phyloP scores from a whole-genome alignment of 768 basidiomycete species.

The Lactifluus pinguis region DNA sequence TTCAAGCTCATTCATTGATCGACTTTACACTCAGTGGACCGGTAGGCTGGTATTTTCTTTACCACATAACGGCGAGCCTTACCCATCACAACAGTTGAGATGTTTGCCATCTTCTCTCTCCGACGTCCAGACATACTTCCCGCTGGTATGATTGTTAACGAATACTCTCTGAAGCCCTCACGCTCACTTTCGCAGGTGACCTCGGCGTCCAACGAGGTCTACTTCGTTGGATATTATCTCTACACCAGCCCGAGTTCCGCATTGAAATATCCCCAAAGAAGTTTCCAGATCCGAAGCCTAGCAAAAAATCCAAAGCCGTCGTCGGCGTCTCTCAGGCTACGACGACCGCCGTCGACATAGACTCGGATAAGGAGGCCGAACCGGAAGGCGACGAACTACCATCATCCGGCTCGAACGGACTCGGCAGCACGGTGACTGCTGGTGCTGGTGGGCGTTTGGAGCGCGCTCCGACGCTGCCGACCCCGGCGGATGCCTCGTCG shows the following conservation, averaged over 20 bases:
- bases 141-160: slow-evolving; percentile 30
- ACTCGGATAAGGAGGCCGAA: slow-evolving; percentile 1
- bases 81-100: slow-evolving; percentile 50
- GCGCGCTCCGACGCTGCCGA: neutral
- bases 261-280: slow-evolving; percentile 47
- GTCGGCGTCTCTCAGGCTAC: no score
- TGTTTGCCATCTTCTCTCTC: slow-evolving; percentile 87
- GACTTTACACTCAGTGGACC: slow-evolving; percentile 42
- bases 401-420: neutral
- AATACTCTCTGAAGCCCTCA: neutral
- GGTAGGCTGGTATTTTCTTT: slow-evolving; percentile 30
- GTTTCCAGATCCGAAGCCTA: slow-evolving; percentile 21
- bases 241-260: slow-evolving; percentile 44
- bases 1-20: neutral
- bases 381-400: slow-evolving; percentile 14
- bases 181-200: slow-evolving; percentile 43
- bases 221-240: slow-evolving; percentile 56
- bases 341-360: neutral
- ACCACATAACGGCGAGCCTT: neutral
- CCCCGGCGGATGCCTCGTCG: neutral
- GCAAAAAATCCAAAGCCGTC: neutral
- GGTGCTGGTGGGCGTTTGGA: neutral
- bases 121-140: slow-evolving; percentile 77
- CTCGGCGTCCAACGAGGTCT: slow-evolving; percentile 76
- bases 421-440: neutral